phyloP scores from a whole-genome alignment of 2,329 filamentous ascomycete genomes.

The Fusarium sp. region DNA sequence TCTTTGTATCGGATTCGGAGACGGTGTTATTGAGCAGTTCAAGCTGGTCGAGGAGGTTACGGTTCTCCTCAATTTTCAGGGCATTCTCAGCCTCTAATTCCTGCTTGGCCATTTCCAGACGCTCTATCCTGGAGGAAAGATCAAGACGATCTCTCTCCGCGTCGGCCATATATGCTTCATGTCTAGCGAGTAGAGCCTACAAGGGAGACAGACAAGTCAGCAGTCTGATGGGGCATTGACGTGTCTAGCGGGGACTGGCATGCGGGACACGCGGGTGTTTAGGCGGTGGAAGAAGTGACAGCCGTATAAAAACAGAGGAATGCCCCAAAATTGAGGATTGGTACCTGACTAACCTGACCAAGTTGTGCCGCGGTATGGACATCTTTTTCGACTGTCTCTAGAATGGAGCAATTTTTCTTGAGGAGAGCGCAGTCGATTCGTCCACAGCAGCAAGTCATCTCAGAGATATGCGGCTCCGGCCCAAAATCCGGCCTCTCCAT shows the following conservation, averaged over 20 bases:
- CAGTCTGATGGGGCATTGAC: conserved; percentile 50
- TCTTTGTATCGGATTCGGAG: conserved; percentile 80
- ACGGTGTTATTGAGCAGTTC: conserved; percentile 85
- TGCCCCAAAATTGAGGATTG: conserved; percentile 37
- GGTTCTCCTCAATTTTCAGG: conserved; percentile 83
- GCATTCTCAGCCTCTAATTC: conserved; percentile 81
- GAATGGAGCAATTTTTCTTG: conserved; percentile 79
- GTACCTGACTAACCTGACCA: conserved; percentile 80
- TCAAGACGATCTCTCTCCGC: conserved; percentile 84
- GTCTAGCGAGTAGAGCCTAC: conserved; percentile 89
- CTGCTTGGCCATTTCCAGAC: conserved; percentile 78
- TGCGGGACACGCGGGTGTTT: conserved; percentile 27
- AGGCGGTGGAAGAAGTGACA: conserved; percentile 13
- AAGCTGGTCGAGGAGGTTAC: conserved; percentile 81
- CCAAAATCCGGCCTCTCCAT: conserved; percentile 41
- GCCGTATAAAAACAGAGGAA: conserved; percentile 31
- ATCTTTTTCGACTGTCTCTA: conserved; percentile 87
- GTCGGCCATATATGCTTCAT: conserved; percentile 94
- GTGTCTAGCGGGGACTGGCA: conserved; percentile 35
- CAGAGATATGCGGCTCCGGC: conserved; percentile 42
- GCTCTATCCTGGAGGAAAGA: conserved; percentile 77
- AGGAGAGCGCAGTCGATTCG: conserved; percentile 81
- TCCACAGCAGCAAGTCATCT: conserved; percentile 84
- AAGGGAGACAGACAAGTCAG: conserved; percentile 70
- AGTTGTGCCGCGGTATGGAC: conserved; percentile 86